These are phyloP conservation scores for Boletus fagicola DNA, from an alignment of 768 basidiomycete genomes.

Conservation along the genomic window DNA sequence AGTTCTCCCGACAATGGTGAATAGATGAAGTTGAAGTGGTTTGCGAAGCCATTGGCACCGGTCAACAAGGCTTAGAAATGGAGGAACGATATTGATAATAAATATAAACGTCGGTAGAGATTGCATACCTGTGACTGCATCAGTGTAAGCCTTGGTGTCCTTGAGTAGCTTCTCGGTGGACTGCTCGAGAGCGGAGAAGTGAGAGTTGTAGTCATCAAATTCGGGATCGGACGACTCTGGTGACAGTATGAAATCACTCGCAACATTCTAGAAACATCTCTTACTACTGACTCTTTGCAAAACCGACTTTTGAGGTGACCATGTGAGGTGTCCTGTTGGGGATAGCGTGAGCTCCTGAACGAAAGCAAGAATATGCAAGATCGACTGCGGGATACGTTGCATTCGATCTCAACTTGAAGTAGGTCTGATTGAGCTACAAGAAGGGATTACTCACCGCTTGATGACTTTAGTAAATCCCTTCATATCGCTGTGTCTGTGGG, in stretches of 20 bases:
- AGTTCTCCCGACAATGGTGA: constrained; percentile 73
- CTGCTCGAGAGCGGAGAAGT: constrained; percentile 74
- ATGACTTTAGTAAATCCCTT: constrained; percentile 82
- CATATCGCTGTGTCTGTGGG: constrained; percentile 45
- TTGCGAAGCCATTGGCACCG: constrained; percentile 58
- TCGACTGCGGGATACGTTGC: constrained; percentile 6
- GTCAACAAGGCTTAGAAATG: constrained; percentile 57
- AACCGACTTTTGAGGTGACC: constrained; percentile 83
- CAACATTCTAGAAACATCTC: background rate
- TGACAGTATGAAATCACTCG: constrained; percentile 4
- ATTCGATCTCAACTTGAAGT: background rate
- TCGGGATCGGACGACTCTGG: constrained; percentile 81
- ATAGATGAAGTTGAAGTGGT: constrained; percentile 63
- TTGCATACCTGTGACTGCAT: constrained; percentile 65
- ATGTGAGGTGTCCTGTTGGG: constrained; percentile 80
- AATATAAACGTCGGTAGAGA: background rate
- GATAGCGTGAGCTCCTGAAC: constrained; percentile 8
- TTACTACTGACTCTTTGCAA: constrained; percentile 81
- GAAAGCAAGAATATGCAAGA: background rate
- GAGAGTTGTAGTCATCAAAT: constrained; percentile 82
- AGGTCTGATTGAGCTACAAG: background rate
- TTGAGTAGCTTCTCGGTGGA: constrained; percentile 89
- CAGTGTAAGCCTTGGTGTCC: constrained; percentile 84
- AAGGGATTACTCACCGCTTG: constrained; percentile 52
- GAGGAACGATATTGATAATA: constrained; percentile 3